Conservation (phyloP, 306 rosid species). For the Corylus americana region DNA sequence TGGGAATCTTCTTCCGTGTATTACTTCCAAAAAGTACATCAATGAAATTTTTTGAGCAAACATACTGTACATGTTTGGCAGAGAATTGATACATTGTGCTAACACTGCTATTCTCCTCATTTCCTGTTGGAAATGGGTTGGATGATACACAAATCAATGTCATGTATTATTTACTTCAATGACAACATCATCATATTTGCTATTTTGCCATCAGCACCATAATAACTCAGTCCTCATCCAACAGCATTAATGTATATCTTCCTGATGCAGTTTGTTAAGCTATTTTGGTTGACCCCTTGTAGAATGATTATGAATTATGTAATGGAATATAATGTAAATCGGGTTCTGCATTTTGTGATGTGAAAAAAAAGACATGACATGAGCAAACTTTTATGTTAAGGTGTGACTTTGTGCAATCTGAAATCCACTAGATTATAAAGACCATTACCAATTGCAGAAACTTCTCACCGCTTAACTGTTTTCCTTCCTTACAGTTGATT, state of each 20-base stretch:
- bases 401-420: neutral
- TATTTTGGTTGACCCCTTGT: neutral
- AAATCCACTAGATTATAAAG: neutral
- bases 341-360: slow-evolving; percentile 1
- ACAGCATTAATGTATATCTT: neutral
- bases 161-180: neutral
- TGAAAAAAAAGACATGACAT: neutral
- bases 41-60: neutral
- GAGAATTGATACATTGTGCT: neutral
- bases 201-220: neutral
- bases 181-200: neutral
- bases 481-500: slow-evolving; percentile 38
- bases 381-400: neutral
- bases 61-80: neutral
- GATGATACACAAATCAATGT: neutral
- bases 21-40: too few species aligned
- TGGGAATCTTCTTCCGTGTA: too few species aligned
- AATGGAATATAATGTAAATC: neutral
- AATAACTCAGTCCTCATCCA: neutral
- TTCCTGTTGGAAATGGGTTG: slow-evolving; percentile 1
- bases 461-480: neutral
- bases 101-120: neutral
- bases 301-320: neutral
- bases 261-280: neutral
- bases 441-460: neutral